Evolutionary conservation across 768 basidiomycete genomes (phyloP), one percentile per base, ranked within the genome.

Genomic region (Clitopilus hobsonii): DNA sequence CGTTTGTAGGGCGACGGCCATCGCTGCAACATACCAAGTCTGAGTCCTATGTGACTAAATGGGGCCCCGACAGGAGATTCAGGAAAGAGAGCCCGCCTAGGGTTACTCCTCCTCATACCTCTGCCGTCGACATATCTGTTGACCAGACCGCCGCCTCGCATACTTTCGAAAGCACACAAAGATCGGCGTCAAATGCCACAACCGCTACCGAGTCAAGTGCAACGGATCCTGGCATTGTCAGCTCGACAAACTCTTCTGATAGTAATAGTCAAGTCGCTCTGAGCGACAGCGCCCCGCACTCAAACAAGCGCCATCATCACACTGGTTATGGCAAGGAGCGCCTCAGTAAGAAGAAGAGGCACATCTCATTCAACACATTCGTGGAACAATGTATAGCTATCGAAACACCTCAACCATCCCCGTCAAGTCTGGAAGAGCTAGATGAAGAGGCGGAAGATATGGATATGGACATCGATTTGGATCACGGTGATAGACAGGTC

Each of bases 311-410:
- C 8, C 49, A 27, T 16, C 49, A 51, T 6, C 49, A 28, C 26
- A 51, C 27, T 51, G 16, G 24, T 11, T 51, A 52, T 25, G 20
- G 22, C 3, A 41, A 32, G 24, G 50, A 38, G 1, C 20, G 24
- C 18, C 53, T 30, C 5, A 49, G 51, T 24, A 59, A 65, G 56
- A 86, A 85, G 76, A 91, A 87, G 74, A 87, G 87, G 59, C 96
- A 97, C 68, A 98, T 98, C 74, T 88, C 82, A 62, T 98, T 98
- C 80, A 98, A 98, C 70, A 96, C 95, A 0, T 97, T 95, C 66
- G 96, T 99, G 32, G 91, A 97, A 68, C 96, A 98, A 68, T 94
- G 85, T 65, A 96, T 99, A 56, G 87, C 91, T 38, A 90, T 93
- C 65, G 91, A 92, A 65, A 86, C 86, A 62, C 90, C 89, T 0